Percentiles rank a stretch among this genome's conserved stretches.
Conservation (phyloP, 805 yeast species). For the Candida dendrica region DNA sequence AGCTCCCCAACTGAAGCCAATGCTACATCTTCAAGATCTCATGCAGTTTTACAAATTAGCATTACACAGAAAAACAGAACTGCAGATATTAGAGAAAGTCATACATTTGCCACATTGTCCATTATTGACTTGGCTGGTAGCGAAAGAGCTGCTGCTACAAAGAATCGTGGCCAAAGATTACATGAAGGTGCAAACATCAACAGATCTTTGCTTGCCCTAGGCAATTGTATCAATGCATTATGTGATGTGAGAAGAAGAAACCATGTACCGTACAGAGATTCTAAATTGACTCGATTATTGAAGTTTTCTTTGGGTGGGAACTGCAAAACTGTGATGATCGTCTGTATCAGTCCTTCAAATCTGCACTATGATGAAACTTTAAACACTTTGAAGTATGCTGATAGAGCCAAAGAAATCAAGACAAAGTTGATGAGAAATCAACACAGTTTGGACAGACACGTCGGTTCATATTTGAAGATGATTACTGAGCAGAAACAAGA, state of each 20-base stretch:
- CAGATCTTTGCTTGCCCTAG: constrained; percentile 79
- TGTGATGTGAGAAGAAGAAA: constrained; percentile 61
- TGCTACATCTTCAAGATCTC: constrained; percentile 85
- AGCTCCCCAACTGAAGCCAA: constrained; percentile 88
- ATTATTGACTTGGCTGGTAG: constrained; percentile 93
- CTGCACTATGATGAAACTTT: constrained; percentile 88
- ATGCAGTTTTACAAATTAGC: constrained; percentile 83
- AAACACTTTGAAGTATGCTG: constrained; percentile 86
- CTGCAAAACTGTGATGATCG: constrained; percentile 94
- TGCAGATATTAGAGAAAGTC: constrained; percentile 58
- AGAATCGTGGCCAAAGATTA: constrained; percentile 72
- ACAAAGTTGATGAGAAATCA: constrained; percentile 72
- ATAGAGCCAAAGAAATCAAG: constrained; percentile 84
- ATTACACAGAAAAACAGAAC: constrained; percentile 54
- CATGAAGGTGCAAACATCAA: constrained; percentile 93
- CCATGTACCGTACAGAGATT: constrained; percentile 88
- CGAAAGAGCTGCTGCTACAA: constrained; percentile 88
- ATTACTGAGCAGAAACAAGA: constrained; percentile 74
- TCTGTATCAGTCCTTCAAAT: constrained; percentile 83
- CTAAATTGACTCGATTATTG: constrained; percentile 78
- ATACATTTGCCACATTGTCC: constrained; percentile 71
- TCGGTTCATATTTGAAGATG: constrained; percentile 77
- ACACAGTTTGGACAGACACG: constrained; percentile 72
- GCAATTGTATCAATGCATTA: constrained; percentile 89
- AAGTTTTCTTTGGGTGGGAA: constrained; percentile 91